Evolutionary conservation across 192 early-diverging fungal genomes (phyloP), one percentile per base, ranked within the genome.

Genomic region (Backusella mclennaniae): DNA sequence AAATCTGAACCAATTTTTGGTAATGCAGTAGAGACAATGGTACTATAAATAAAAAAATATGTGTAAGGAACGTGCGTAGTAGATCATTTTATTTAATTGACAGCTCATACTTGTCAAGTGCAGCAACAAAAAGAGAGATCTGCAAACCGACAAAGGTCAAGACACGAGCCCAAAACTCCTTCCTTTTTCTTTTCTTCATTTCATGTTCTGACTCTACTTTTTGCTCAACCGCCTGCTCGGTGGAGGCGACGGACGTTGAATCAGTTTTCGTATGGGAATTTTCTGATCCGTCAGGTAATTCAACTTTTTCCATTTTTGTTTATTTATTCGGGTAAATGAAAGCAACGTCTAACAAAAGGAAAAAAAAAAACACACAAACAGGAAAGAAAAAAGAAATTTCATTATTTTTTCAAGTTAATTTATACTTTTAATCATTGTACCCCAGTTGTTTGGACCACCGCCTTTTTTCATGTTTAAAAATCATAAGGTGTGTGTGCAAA

Each of bases 1-100:
- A 97, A 93, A 31, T 95, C 90, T 19, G 83, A 76, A 19, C 88
- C 90, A 66, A 98, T 96, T 2, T 77, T 81, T n/a, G 89, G 84
- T 29, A 94, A 84, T 2, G 93, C 89, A 0, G 93, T 94, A 1
- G 93, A 85, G 19, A 98, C 88, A 69, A 98, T 95, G 1, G 93
- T 96, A 53, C 89, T 90, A 49, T n/a, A 49, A n/a, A n/a, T 49
- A 49, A 49, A 49, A 33, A 33, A 33, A 33, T 33, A n/a, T 49
- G 6, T n/a, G 17, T 49, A 69, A 9, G 39, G 41, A 15, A 39
- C 17, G 15, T 36, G 19, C 3, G 15, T 39, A 23, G 2, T 19
- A 15, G 29, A 69, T 23, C 19, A 69, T 33, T 59, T 6, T 31
- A 0, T 75, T 42, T 3, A 29, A 39, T 36, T 31, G 66, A 42